Conservation (phyloP, 108 stramenopile genomes). For the Cyclotella baltica region DNA sequence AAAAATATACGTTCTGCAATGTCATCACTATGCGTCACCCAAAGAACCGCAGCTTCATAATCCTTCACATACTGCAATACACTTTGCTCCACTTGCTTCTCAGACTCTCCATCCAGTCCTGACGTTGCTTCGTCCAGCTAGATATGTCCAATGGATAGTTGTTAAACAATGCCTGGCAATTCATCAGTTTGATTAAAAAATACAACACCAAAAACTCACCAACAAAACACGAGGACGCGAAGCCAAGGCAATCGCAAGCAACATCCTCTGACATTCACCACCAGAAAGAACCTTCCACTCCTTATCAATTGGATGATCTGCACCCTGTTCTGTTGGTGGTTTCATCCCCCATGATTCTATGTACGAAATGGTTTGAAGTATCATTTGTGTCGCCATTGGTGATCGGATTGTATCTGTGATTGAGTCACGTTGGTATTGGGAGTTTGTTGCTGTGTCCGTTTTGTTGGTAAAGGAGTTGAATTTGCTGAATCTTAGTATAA, state of each 20-base stretch:
- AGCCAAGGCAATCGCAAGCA: conserved; percentile 80
- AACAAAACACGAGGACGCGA: conserved; percentile 45
- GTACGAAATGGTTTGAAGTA: conserved; percentile 28
- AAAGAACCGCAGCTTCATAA: conserved; percentile 34
- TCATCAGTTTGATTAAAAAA: neutral
- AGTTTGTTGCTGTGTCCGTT: neutral
- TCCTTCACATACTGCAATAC: conserved; percentile 42
- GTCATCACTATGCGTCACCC: conserved; percentile 60
- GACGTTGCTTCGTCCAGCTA: conserved; percentile 44
- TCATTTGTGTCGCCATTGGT: conserved; percentile 44
- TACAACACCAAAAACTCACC: neutral
- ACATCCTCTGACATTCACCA: conserved; percentile 85
- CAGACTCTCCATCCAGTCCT: conserved; percentile 34
- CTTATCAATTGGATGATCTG: conserved; percentile 49
- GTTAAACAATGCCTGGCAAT: neutral
- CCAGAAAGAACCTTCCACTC: conserved; percentile 82
- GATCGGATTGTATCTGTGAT: conserved; percentile 13
- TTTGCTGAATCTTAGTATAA: conserved; percentile 3
- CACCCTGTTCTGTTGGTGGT: neutral
- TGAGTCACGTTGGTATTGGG: conserved; percentile 18
- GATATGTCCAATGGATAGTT: neutral
- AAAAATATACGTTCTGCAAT: conserved; percentile 53
- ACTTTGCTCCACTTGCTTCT: conserved; percentile 46
- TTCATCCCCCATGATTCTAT: conserved; percentile 53
- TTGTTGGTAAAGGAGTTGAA: neutral